These are phyloP conservation scores for Neotropicomus parvogracilis DNA, from an alignment of 1,284 basidiomycete species.

Conservation along the genomic window DNA sequence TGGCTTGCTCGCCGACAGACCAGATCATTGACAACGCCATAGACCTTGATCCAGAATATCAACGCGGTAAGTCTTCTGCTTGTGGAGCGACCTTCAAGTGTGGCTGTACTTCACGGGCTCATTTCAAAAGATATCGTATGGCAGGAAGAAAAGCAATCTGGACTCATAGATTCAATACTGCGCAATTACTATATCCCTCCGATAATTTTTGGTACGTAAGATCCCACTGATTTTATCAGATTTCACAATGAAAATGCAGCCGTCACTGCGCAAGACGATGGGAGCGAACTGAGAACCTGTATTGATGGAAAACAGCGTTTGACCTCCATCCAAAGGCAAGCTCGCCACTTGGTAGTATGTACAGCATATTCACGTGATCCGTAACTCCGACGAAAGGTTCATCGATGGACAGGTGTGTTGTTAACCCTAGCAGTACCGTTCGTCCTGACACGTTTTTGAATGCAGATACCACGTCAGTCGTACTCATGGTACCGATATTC, in stretches of 20 bases:
- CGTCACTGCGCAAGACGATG: constrained; percentile 36
- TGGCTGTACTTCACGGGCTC: constrained; percentile 4
- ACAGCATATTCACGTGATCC: constrained; percentile 5
- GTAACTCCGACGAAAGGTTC: constrained; percentile 34
- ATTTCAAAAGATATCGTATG: constrained; percentile 46
- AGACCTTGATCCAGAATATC: constrained; percentile 51
- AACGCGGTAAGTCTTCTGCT: constrained; percentile 39
- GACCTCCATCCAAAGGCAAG: constrained; percentile 49
- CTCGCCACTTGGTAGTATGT: neutral
- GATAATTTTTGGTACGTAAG: constrained; percentile 45
- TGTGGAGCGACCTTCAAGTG: neutral
- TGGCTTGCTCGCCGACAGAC: constrained; percentile 31
- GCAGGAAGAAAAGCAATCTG: constrained; percentile 43
- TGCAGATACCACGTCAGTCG: constrained; percentile 37
- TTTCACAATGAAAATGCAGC: constrained; percentile 4
- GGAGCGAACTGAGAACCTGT: constrained; percentile 43
- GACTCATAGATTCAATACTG: constrained; percentile 53
- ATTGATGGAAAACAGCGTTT: constrained; percentile 56
- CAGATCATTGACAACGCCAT: constrained; percentile 45
- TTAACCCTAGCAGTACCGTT: neutral
- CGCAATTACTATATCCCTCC: constrained; percentile 56
- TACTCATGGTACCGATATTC: neutral
- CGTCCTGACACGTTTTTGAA: constrained; percentile 2
- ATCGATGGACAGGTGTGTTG: constrained; percentile 47
- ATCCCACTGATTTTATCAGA: neutral